These are phyloP conservation scores for Mycena filopes DNA, from an alignment of 768 basidiomycete species.

Conservation along the genomic window DNA sequence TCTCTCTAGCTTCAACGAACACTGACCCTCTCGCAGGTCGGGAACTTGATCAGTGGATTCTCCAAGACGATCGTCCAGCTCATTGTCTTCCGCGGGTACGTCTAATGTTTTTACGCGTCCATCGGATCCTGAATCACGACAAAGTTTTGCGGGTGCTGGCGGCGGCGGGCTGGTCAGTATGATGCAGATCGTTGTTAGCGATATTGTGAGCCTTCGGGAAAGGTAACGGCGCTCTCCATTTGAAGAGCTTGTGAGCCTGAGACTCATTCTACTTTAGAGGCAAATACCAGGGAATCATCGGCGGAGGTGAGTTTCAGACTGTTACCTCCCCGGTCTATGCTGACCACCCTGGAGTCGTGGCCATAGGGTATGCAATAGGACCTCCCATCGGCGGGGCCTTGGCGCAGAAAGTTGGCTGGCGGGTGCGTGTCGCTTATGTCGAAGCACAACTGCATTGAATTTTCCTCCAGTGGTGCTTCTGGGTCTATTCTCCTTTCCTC, in stretches of 20 bases:
- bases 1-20: too few relatives aligned
- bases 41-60: slow-evolving; percentile 71
- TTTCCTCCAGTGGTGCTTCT: slow-evolving; percentile 72
- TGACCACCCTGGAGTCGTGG: slow-evolving; percentile 44
- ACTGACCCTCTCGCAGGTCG: too few relatives aligned
- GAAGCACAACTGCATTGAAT: not conserved
- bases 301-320: slow-evolving; percentile 42
- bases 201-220: slow-evolving; percentile 76
- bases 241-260: not conserved
- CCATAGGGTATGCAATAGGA: slow-evolving; percentile 72
- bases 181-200: slow-evolving; percentile 77
- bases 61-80: slow-evolving; percentile 72
- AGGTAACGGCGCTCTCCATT: slow-evolving; percentile 50
- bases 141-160: slow-evolving; percentile 67
- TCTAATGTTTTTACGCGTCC: not conserved
- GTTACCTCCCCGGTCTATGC: not conserved
- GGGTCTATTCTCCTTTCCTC: slow-evolving; percentile 53
- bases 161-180: slow-evolving; percentile 79
- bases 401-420: slow-evolving; percentile 70
- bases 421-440: slow-evolving; percentile 49
- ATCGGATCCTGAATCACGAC: not conserved
- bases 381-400: slow-evolving; percentile 76
- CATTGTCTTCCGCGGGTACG: slow-evolving; percentile 69
- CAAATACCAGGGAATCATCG: slow-evolving; percentile 83
- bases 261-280: too few relatives aligned